Conservation (phyloP, 1,139 yeast species). For the Suhomyces taliae region DNA sequence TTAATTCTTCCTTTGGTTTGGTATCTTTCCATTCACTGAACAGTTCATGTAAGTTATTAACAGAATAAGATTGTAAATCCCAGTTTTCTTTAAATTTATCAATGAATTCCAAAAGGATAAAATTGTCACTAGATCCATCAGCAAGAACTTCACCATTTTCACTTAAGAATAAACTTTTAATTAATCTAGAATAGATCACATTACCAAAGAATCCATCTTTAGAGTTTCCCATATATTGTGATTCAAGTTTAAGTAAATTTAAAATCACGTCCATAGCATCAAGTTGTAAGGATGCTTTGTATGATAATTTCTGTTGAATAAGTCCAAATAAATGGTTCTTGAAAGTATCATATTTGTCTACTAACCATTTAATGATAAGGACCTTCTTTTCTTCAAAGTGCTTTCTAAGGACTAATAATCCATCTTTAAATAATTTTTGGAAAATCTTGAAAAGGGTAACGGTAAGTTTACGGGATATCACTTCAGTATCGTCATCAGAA, state of each 20-base stretch:
- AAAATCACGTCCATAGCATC: conserved; percentile 65
- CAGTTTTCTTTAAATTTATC: conserved; percentile 54
- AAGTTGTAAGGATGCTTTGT: conserved; percentile 49
- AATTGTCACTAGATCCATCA: conserved; percentile 54
- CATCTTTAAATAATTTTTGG: conserved; percentile 52
- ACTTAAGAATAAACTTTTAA: conserved; percentile 45
- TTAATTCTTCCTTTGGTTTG: conserved; percentile 19
- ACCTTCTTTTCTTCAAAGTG: conserved; percentile 46
- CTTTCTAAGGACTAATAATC: conserved; percentile 42
- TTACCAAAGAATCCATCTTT: conserved; percentile 64
- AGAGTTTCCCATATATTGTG: conserved; percentile 48
- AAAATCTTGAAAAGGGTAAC: conserved; percentile 57
- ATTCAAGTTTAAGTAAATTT: conserved; percentile 63
- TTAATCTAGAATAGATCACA: conserved; percentile 49
- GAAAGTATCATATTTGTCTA: conserved; percentile 57
- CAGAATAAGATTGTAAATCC: conserved; percentile 69
- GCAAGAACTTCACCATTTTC: conserved; percentile 34
- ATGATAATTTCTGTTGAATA: conserved; percentile 33
- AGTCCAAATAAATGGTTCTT: conserved; percentile 45
- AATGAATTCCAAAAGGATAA: conserved; percentile 59
- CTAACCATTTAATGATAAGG: conserved; percentile 61
- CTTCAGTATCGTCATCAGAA: conserved; percentile 30
- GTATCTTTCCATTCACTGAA: conserved; percentile 23
- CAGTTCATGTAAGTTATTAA: conserved; percentile 33
- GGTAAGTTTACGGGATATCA: conserved; percentile 49